Conservation (phyloP, 2,329 filamentous ascomycete species). For the Graphiopsis chlorocephala region DNA sequence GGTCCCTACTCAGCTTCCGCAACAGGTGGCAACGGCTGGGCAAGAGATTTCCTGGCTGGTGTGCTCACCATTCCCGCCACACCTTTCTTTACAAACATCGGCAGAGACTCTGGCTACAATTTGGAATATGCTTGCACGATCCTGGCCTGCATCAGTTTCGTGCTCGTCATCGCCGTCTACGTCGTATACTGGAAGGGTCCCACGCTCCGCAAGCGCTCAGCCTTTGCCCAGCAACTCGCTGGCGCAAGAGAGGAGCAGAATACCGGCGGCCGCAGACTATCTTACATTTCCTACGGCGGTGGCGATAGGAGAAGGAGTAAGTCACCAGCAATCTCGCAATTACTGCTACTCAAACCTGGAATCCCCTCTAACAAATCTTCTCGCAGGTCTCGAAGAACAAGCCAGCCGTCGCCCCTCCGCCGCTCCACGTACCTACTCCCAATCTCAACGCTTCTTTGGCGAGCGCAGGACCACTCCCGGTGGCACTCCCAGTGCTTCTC, state of each 20-base stretch:
- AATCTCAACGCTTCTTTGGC: constrained; percentile 31
- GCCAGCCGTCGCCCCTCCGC: constrained; percentile 4
- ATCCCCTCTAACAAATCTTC: neutral
- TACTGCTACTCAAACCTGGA: neutral
- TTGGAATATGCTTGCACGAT: constrained; percentile 58
- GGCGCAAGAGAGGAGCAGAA: constrained; percentile 24
- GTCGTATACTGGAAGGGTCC: constrained; percentile 58
- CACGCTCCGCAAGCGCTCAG: constrained; percentile 48
- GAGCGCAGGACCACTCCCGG: constrained; percentile 25
- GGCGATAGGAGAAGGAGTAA: constrained; percentile 25
- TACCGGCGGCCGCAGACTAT: constrained; percentile 27
- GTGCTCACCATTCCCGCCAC: constrained; percentile 67
- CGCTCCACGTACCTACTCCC: constrained; percentile 26
- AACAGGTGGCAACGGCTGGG: constrained; percentile 73
- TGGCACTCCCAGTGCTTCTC: constrained; percentile 29
- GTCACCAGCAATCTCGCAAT: constrained; percentile 6
- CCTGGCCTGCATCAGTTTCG: constrained; percentile 49
- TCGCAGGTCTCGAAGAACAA: constrained; percentile 3
- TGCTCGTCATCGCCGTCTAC: constrained; percentile 56
- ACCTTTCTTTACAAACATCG: constrained; percentile 53
- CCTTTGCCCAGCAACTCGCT: constrained; percentile 51
- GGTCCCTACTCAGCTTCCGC: constrained; percentile 71
- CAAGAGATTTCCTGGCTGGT: constrained; percentile 72
- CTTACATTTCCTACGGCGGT: constrained; percentile 27
- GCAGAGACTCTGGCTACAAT: constrained; percentile 35